Evolutionary conservation across 148 eudicot species (phyloP).

Genomic region (Amaranthus palmeri): DNA sequence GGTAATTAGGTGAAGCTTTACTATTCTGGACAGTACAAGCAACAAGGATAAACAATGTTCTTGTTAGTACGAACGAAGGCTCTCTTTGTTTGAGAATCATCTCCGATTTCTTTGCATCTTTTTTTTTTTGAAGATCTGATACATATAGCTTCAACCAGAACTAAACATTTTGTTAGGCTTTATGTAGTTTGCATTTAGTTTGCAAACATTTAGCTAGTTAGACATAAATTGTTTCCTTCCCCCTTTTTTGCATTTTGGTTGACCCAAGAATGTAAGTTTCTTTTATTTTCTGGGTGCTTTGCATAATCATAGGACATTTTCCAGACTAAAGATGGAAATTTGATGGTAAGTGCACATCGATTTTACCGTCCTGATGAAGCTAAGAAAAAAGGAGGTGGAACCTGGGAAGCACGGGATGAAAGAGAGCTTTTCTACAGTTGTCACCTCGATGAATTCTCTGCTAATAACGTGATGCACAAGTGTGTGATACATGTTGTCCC

Average conservation of each 20-base stretch:
- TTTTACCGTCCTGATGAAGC: slow-evolving; percentile 95
- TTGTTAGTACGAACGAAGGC: too few relatives aligned
- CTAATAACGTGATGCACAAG: slow-evolving; percentile 82
- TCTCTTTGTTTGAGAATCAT: too few relatives aligned
- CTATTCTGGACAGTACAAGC: too few relatives aligned
- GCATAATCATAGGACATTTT: slow-evolving; percentile 54
- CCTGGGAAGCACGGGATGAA: slow-evolving; percentile 62
- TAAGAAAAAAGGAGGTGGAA: slow-evolving; percentile 69
- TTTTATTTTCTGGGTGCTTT: background rate
- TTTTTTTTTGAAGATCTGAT: too few relatives aligned
- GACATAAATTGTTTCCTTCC: background rate
- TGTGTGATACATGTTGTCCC: slow-evolving; percentile 85
- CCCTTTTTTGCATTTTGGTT: background rate
- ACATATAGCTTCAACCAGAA: too few relatives aligned
- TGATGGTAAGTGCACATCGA: slow-evolving; percentile 70
- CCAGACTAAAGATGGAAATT: slow-evolving; percentile 40
- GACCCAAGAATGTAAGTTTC: background rate
- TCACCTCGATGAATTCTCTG: slow-evolving; percentile 70
- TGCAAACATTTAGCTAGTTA: background rate
- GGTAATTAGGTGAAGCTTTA: too few relatives aligned
- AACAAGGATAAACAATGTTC: too few relatives aligned
- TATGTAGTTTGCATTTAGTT: too few relatives aligned
- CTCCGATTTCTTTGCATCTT: too few relatives aligned
- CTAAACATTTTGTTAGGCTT: too few relatives aligned
- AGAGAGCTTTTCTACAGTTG: slow-evolving; percentile 83